Conservation (phyloP, 495 filamentous ascomycete species). For the Podospora appendiculata region DNA sequence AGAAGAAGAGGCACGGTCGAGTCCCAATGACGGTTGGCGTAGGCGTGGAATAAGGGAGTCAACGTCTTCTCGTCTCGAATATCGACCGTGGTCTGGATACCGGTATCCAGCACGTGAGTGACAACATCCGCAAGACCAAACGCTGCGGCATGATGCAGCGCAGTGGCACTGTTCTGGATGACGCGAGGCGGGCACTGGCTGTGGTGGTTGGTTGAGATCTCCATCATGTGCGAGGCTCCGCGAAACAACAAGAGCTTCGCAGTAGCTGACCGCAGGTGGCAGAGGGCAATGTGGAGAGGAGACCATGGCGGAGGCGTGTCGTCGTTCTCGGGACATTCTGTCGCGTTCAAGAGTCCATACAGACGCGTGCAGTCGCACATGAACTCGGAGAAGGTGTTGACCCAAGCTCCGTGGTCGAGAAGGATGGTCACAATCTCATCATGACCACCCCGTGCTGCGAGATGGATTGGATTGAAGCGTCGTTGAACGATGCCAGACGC, state of each 20-base stretch:
- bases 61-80: slow-evolving; percentile 16
- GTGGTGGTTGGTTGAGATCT: slow-evolving; percentile 1
- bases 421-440: slow-evolving; percentile 21
- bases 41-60: slow-evolving; percentile 31
- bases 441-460: slow-evolving; percentile 27
- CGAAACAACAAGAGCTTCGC: slow-evolving; percentile 25
- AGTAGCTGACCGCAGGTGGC: slow-evolving; percentile 20
- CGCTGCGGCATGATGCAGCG: slow-evolving; percentile 22
- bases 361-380: slow-evolving; percentile 23
- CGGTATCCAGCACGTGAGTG: slow-evolving; percentile 16
- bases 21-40: slow-evolving; percentile 21
- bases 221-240: slow-evolving; percentile 21
- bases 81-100: slow-evolving; percentile 20
- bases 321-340: slow-evolving; percentile 7
- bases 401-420: slow-evolving; percentile 19
- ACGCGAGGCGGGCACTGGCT: not conserved
- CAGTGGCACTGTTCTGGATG: slow-evolving; percentile 7
- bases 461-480: slow-evolving; percentile 24
- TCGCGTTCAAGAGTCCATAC: slow-evolving; percentile 17
- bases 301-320: slow-evolving; percentile 15
- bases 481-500: not conserved
- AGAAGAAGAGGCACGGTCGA: slow-evolving; percentile 23
- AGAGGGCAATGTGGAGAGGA: slow-evolving; percentile 31
- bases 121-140: slow-evolving; percentile 15
- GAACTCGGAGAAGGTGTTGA: slow-evolving; percentile 12